Conservation (phyloP, 139 green algal genomes). For the Auxenochlorella protothecoides region DNA sequence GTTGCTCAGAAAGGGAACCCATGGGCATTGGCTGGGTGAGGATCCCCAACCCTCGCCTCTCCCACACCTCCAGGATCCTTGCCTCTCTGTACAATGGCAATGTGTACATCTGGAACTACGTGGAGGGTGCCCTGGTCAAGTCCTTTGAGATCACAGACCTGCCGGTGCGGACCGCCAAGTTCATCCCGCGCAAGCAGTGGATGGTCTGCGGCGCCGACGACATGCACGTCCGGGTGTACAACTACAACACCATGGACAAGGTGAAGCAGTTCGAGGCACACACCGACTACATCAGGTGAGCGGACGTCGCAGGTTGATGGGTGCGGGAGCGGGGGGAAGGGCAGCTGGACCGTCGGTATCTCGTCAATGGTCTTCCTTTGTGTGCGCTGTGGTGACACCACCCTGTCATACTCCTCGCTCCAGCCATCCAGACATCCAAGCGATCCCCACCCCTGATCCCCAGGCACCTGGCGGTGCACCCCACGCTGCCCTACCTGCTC, state of each 20-base stretch:
- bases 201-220: conserved; percentile 89
- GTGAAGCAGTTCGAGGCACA: conserved; percentile 96
- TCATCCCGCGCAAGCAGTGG: conserved; percentile 96
- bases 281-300: conserved; percentile 93
- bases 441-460: neutral
- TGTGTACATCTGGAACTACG: conserved; percentile 95
- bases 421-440: too few species aligned
- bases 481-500: conserved; percentile 83
- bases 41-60: too few species aligned
- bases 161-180: conserved; percentile 91
- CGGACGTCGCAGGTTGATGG: neutral
- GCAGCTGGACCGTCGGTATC: neutral
- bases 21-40: too few species aligned
- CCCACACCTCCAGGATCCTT: conserved; percentile 60
- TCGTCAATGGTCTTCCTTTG: too few species aligned
- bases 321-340: neutral
- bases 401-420: too few species aligned
- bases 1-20: too few species aligned
- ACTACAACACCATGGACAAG: conserved; percentile 99
- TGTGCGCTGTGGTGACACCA: too few species aligned
- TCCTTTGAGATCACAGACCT: conserved; percentile 97
- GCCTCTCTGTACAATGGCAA: conserved; percentile 95
- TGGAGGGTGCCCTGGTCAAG: conserved; percentile 82
- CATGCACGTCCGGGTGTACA: conserved; percentile 97
- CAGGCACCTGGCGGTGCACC: conserved; percentile 87